A percentile compares a stretch with the other conserved stretches of the same genome.
These are phyloP conservation scores for Cyclotella atomus DNA, from an alignment of 108 stramenopile species.

Conservation along the genomic window DNA sequence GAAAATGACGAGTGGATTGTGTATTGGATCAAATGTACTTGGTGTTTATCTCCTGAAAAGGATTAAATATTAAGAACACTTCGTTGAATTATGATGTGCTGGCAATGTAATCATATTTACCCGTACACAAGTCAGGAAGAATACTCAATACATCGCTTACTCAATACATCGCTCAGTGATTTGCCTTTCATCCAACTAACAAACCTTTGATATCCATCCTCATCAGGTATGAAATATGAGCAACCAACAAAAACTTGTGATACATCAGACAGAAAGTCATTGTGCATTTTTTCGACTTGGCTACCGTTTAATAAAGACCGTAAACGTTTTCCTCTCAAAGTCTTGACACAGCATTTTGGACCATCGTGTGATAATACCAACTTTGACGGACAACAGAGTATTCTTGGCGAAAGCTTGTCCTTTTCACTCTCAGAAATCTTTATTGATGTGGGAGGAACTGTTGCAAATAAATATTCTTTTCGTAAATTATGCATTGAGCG, in stretches of 20 bases:
- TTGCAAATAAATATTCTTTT: neutral
- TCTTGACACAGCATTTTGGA: neutral
- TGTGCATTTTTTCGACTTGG: neutral
- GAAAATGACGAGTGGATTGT: neutral
- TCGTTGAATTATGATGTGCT: no score
- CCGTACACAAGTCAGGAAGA: neutral
- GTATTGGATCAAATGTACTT: neutral
- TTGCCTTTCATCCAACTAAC: conserved; percentile 10
- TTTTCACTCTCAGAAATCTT: conserved; percentile 37
- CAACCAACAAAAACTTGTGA: conserved; percentile 22
- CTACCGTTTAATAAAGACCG: conserved; percentile 27
- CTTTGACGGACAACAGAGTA: conserved; percentile 28
- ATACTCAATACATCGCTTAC: no score
- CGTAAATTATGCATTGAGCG: conserved; percentile 34
- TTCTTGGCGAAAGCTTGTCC: conserved; percentile 20
- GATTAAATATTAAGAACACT: no score
- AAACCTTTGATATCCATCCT: conserved; percentile 20
- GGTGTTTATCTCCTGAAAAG: no score
- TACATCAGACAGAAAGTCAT: conserved; percentile 13
- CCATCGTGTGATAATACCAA: conserved; percentile 1
- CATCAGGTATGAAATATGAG: conserved; percentile 24
- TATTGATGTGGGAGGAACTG: conserved; percentile 4
- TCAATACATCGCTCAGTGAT: conserved; percentile 15
- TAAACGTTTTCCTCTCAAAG: conserved; percentile 18
- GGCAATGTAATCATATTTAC: no score